Conservation (phyloP, 345 rosid species). For the Eucalyptus grandis region DNA sequence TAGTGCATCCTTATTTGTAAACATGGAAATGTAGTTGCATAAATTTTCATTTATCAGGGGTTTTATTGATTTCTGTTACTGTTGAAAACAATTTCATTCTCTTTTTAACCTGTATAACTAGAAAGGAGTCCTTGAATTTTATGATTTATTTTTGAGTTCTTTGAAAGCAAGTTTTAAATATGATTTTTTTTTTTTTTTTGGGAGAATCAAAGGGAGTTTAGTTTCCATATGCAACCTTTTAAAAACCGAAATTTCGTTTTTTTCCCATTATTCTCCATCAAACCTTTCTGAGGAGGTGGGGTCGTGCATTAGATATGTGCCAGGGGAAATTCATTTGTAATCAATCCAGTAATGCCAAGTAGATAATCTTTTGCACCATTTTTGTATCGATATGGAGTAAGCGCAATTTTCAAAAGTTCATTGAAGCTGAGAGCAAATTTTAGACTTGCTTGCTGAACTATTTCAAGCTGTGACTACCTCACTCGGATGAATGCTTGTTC, state of each 20-base stretch:
- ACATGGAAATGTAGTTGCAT: background rate
- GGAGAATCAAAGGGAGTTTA: background rate
- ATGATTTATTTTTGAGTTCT: background rate
- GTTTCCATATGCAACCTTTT: background rate
- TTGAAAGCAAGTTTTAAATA: background rate
- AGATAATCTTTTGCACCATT: background rate
- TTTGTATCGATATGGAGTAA: background rate
- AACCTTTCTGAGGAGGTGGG: background rate
- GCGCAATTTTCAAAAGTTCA: background rate
- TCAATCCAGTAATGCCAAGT: background rate
- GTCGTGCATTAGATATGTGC: background rate
- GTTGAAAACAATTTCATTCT: background rate
- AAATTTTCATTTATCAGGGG: background rate
- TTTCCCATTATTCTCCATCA: background rate
- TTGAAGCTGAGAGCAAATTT: background rate
- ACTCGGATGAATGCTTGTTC: background rate
- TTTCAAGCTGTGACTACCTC: background rate
- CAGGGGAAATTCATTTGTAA: background rate
- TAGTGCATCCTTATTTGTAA: background rate
- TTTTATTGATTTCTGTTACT: background rate
- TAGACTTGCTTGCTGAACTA: background rate
- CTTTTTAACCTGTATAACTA: background rate
- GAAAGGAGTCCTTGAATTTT: background rate
- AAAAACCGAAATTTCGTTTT: background rate
- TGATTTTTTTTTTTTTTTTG: background rate